Percentiles rank a stretch among this genome's conserved stretches.
Conservation (phyloP, 305 asterid genomes). For the Plantago coronopus region DNA sequence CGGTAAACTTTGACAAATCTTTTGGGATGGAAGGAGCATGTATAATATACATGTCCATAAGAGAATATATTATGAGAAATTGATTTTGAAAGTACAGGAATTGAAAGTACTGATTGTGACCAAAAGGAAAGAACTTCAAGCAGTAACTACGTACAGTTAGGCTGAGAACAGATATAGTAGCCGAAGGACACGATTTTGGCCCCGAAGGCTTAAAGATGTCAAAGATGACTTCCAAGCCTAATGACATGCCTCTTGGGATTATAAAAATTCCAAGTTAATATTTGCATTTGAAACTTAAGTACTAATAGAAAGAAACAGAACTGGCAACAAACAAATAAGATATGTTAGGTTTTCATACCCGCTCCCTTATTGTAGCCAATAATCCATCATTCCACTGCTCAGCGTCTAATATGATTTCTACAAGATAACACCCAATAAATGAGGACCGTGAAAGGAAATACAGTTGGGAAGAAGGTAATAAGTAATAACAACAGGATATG, state of each 20-base stretch:
- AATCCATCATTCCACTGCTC: constrained; percentile 99
- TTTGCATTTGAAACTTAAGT: constrained; percentile 3
- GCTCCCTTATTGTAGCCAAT: constrained; percentile 88
- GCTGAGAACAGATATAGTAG: neutral
- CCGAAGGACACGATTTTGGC: neutral
- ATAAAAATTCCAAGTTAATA: neutral
- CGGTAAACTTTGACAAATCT: no score
- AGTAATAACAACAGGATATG: constrained; percentile 8
- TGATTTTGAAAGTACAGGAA: neutral
- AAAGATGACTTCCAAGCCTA: neutral
- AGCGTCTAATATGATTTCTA: constrained; percentile 84
- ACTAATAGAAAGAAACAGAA: constrained; percentile 18
- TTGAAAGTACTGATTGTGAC: neutral
- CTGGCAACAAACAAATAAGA: constrained; percentile 9
- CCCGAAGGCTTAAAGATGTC: neutral
- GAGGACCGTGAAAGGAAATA: constrained; percentile 11
- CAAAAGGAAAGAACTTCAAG: neutral
- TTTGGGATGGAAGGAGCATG: no score
- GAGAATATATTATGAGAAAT: no score
- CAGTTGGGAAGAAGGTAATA: constrained; percentile 14
- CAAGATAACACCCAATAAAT: constrained; percentile 28
- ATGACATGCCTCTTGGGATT: neutral
- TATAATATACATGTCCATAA: no score
- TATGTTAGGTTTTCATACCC: constrained; percentile 44
- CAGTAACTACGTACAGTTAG: neutral